Percentiles rank a stretch among this genome's conserved stretches.
Conservation (phyloP, 2,329 filamentous ascomycete genomes). For the Meredithiella fracta region DNA sequence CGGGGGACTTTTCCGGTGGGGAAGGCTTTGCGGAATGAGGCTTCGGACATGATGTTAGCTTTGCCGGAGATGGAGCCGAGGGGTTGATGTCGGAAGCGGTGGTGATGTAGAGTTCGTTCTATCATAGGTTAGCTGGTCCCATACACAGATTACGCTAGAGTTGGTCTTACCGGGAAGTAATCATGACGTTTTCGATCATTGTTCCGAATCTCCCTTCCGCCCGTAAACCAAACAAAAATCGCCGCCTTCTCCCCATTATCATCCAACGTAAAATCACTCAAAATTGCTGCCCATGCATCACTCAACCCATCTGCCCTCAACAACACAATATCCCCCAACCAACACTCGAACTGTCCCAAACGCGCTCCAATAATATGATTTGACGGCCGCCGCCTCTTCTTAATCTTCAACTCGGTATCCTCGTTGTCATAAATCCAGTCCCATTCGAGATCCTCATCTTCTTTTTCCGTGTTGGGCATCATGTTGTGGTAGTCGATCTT, state of each 20-base stretch:
- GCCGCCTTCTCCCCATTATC: constrained; percentile 64
- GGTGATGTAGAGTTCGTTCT: constrained; percentile 88
- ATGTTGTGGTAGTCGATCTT: neutral
- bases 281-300: constrained; percentile 83
- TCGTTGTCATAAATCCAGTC: constrained; percentile 14
- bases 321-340: constrained; percentile 66
- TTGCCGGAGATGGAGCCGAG: constrained; percentile 81
- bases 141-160: neutral
- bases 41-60: constrained; percentile 60
- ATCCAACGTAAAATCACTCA: constrained; percentile 63
- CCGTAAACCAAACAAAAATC: constrained; percentile 91
- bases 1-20: constrained; percentile 61
- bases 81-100: constrained; percentile 76
- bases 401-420: constrained; percentile 15
- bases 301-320: constrained; percentile 75
- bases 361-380: constrained; percentile 59
- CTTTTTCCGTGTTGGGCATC: neutral
- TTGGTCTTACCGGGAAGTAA: constrained; percentile 43
- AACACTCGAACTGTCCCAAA: constrained; percentile 67
- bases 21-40: constrained; percentile 49
- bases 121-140: neutral
- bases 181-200: constrained; percentile 69
- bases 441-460: constrained; percentile 13
- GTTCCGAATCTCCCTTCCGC: constrained; percentile 74
- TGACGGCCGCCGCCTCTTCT: constrained; percentile 24